Evolutionary conservation across 257 asterid genomes (phyloP).

Genomic region (Nicotiana tabacum): DNA sequence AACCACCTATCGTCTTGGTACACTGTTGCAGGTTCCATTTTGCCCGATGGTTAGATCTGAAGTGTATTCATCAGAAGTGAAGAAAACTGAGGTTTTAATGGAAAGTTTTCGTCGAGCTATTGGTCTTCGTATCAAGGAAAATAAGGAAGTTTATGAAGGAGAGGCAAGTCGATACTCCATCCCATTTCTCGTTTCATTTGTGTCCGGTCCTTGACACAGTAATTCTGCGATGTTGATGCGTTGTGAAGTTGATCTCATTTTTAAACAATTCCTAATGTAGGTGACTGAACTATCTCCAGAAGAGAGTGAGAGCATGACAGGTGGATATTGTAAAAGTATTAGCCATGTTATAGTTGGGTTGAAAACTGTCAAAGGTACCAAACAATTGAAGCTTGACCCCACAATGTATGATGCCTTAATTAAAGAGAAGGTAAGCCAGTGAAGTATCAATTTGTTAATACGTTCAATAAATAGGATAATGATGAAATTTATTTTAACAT

Average conservation of each 20-base stretch:
- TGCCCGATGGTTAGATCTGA: conserved; percentile 99
- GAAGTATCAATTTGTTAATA: background rate
- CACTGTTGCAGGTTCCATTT: conserved; percentile 67
- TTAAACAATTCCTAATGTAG: conserved; percentile 24
- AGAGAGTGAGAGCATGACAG: conserved; percentile 86
- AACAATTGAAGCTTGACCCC: conserved; percentile 91
- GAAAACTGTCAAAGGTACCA: conserved; percentile 92
- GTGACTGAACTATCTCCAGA: conserved; percentile 96
- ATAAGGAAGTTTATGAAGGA: conserved; percentile 96
- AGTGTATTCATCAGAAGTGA: conserved; percentile 95
- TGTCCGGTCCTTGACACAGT: background rate
- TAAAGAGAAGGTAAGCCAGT: conserved; percentile 65
- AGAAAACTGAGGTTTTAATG: conserved; percentile 95
- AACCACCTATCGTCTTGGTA: background rate
- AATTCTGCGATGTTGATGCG: background rate
- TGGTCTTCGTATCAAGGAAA: conserved; percentile 93
- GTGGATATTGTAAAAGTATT: conserved; percentile 93
- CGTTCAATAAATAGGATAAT: background rate
- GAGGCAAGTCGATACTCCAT: conserved; percentile 44
- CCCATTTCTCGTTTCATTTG: background rate
- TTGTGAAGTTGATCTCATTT: conserved; percentile 11
- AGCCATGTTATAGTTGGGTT: conserved; percentile 93
- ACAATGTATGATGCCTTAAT: conserved; percentile 90
- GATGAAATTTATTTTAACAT: background rate
- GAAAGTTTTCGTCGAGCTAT: conserved; percentile 91